Evolutionary conservation across 768 basidiomycete genomes (phyloP).

Genomic region (Suillus variegatus): DNA sequence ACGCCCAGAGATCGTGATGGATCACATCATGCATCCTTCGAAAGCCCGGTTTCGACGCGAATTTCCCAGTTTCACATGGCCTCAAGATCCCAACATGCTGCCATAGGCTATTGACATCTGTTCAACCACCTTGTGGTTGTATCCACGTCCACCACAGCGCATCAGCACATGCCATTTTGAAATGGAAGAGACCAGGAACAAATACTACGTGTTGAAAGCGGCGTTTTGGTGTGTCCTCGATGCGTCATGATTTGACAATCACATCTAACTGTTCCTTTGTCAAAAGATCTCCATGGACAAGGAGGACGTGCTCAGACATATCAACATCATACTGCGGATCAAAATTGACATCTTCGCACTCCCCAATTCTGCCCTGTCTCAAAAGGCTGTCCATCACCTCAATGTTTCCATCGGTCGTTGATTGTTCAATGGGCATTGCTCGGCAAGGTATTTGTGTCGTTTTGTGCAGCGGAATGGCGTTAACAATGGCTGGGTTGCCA

Average conservation of each 20-base stretch:
- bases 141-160: constrained; percentile 18
- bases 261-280: constrained; percentile 22
- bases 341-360: neutral
- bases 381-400: constrained; percentile 14
- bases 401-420: constrained; percentile 20
- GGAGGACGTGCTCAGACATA: constrained; percentile 11
- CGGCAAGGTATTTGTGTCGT: constrained; percentile 22
- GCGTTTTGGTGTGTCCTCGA: constrained; percentile 30
- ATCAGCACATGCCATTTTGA: constrained; percentile 29
- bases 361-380: constrained; percentile 3
- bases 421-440: constrained; percentile 24
- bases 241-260: constrained; percentile 12
- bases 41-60: constrained; percentile 35
- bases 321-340: neutral
- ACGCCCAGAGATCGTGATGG: constrained; percentile 18
- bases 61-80: constrained; percentile 33
- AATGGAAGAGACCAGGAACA: constrained; percentile 35
- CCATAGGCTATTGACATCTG: neutral
- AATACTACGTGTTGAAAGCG: constrained; percentile 36
- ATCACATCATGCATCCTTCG: constrained; percentile 36
- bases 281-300: constrained; percentile 26
- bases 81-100: constrained; percentile 22
- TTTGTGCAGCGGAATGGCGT: constrained; percentile 26
- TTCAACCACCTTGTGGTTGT: constrained; percentile 3
- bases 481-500: too few relatives aligned